These are phyloP conservation scores for Trichosporon sp. DNA, from an alignment of 1,284 basidiomycete genomes.

Conservation along the genomic window DNA sequence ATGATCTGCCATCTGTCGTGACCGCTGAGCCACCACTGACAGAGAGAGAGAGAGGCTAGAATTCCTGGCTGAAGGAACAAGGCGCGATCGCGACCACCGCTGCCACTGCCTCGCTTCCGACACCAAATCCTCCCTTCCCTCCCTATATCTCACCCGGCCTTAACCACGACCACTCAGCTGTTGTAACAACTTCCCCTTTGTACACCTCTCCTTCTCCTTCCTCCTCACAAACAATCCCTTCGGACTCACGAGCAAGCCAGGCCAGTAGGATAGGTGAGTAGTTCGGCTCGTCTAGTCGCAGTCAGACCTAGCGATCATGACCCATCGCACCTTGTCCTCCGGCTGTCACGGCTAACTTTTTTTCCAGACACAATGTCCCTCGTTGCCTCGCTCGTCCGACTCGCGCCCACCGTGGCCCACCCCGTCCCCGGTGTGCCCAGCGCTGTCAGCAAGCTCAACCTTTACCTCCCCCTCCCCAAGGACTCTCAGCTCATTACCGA, in stretches of 20 bases:
- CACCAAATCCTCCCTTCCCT: background rate
- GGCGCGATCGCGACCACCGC: background rate
- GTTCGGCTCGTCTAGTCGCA: no score
- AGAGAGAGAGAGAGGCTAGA: no score
- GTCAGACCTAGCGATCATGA: no score
- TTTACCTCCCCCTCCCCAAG: slow-evolving; percentile 42
- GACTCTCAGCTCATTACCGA: slow-evolving; percentile 37
- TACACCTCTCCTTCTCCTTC: background rate
- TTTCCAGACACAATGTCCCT: slow-evolving; percentile 27
- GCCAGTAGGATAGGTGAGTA: background rate
- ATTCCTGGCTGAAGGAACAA: background rate
- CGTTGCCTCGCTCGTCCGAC: slow-evolving; percentile 33
- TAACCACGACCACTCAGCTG: background rate
- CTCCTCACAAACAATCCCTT: background rate
- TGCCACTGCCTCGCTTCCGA: background rate
- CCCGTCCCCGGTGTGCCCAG: slow-evolving; percentile 28
- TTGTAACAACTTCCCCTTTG: background rate
- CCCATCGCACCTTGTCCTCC: background rate
- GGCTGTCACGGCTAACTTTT: background rate
- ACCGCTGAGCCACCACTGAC: background rate
- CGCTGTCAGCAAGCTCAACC: slow-evolving; percentile 34
- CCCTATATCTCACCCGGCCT: background rate
- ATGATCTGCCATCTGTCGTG: background rate
- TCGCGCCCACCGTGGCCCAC: slow-evolving; percentile 39
- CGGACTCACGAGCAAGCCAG: slow-evolving; percentile 1